phyloP scores from a whole-genome alignment of 495 filamentous ascomycete genomes.

The Penicillium ochrochloron region DNA sequence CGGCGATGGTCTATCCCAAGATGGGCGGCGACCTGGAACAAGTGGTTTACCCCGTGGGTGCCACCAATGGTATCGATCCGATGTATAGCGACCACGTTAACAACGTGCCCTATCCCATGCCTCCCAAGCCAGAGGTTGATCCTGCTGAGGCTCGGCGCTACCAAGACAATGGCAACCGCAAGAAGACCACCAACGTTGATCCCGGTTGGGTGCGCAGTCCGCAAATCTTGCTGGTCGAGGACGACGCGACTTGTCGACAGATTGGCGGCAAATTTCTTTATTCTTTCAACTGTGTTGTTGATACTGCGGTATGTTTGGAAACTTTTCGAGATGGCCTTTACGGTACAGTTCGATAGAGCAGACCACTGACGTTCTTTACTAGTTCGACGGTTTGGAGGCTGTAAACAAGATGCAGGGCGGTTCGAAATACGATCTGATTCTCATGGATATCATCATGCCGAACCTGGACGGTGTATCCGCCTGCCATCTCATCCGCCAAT shows the following conservation, averaged over 20 bases:
- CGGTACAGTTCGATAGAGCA: background rate
- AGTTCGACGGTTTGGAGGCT: slow-evolving; percentile 91
- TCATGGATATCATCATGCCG: slow-evolving; percentile 99
- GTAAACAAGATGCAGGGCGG: slow-evolving; percentile 87
- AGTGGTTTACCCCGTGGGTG: slow-evolving; percentile 87
- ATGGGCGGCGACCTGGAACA: slow-evolving; percentile 70
- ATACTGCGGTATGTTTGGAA: slow-evolving; percentile 76
- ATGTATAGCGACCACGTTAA: slow-evolving; percentile 92
- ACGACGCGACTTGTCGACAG: slow-evolving; percentile 90
- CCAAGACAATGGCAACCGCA: slow-evolving; percentile 54
- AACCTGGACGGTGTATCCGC: slow-evolving; percentile 94
- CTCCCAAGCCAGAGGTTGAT: slow-evolving; percentile 59
- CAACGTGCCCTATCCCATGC: slow-evolving; percentile 85
- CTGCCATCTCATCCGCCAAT: slow-evolving; percentile 90
- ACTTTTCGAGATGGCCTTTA: background rate
- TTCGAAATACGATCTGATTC: slow-evolving; percentile 86
- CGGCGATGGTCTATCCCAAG: slow-evolving; percentile 57
- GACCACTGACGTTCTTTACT: slow-evolving; percentile 11
- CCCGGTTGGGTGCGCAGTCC: slow-evolving; percentile 83
- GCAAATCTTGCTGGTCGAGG: slow-evolving; percentile 89
- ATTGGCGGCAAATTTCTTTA: slow-evolving; percentile 95
- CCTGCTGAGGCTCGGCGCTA: slow-evolving; percentile 51
- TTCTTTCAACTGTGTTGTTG: slow-evolving; percentile 85
- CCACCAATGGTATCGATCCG: slow-evolving; percentile 89
- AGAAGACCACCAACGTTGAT: slow-evolving; percentile 71